A percentile compares a stretch with the other conserved stretches of the same genome.
Conservation (phyloP, 1,139 yeast genomes). For the Sugiyamaella pinicola region DNA sequence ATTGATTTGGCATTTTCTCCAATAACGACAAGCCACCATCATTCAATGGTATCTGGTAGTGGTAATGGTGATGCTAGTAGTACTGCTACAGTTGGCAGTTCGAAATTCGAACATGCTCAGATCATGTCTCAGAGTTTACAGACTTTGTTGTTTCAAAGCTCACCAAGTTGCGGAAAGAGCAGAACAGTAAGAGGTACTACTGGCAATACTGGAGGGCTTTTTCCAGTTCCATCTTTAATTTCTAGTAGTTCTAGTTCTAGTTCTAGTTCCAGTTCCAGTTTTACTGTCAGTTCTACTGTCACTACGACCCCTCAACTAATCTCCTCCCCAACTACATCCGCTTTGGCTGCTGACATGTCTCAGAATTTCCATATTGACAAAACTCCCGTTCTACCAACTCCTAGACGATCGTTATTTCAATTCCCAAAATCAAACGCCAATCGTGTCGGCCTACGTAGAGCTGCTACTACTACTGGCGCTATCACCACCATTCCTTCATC, state of each 20-base stretch:
- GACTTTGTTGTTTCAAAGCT: conserved; percentile 21
- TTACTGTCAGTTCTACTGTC: background rate
- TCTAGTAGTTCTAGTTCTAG: background rate
- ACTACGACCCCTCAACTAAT: conserved; percentile 3
- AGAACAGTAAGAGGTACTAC: conserved; percentile 18
- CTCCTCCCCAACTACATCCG: conserved; percentile 42
- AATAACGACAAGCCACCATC: conserved; percentile 5
- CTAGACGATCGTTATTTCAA: conserved; percentile 40
- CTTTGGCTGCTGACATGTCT: conserved; percentile 51
- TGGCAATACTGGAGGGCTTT: conserved; percentile 19
- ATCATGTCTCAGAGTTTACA: conserved; percentile 26
- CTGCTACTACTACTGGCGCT: conserved; percentile 6
- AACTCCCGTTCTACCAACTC: conserved; percentile 40
- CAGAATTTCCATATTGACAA: conserved; percentile 50
- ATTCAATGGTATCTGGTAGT: too few relatives aligned
- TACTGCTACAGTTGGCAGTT: background rate
- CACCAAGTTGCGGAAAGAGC: conserved; percentile 27
- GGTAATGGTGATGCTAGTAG: background rate
- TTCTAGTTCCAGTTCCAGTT: background rate
- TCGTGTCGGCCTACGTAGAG: conserved; percentile 9
- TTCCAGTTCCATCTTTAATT: conserved; percentile 25
- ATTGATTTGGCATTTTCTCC: conserved; percentile 23
- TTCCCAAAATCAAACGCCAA: conserved; percentile 26
- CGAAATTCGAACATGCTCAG: conserved; percentile 24
- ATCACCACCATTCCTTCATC: conserved; percentile 21